Percentiles rank a stretch among this genome's conserved stretches.
phyloP scores from a whole-genome alignment of 331 rosid genomes.

The Quercus phellos region DNA sequence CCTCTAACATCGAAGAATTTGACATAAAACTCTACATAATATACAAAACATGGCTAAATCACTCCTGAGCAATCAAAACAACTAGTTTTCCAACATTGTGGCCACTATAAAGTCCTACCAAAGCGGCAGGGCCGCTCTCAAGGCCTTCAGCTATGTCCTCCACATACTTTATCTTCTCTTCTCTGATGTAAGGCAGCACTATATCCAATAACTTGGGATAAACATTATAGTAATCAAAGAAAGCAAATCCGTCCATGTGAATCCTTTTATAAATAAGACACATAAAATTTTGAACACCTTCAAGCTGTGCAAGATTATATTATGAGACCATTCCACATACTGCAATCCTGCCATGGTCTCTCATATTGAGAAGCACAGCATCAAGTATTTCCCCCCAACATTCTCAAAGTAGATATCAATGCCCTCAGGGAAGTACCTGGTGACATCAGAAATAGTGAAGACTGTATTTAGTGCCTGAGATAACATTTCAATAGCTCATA shows the following conservation, averaged over 20 bases:
- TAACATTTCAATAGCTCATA: too few species aligned
- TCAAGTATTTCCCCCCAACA: background rate
- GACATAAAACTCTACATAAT: background rate
- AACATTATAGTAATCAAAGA: background rate
- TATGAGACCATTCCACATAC: background rate
- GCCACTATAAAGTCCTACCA: background rate
- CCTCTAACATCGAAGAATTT: background rate
- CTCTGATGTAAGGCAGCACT: background rate
- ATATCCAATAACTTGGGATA: background rate
- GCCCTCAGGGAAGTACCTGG: background rate
- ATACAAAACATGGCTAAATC: background rate
- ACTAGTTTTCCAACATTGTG: conserved; percentile 11
- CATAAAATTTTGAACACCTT: background rate
- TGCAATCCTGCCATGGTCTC: background rate
- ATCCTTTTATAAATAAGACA: too few species aligned
- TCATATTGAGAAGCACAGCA: background rate
- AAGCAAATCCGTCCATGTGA: background rate
- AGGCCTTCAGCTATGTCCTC: conserved; percentile 7
- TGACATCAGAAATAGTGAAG: background rate
- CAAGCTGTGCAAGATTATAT: too few species aligned
- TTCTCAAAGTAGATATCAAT: background rate
- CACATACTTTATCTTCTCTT: background rate
- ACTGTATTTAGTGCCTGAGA: too few species aligned
- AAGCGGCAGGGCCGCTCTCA: conserved; percentile 4
- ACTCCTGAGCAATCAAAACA: background rate